Conservation (phyloP, 805 yeast species). For the Lipomyces starkeyi region DNA sequence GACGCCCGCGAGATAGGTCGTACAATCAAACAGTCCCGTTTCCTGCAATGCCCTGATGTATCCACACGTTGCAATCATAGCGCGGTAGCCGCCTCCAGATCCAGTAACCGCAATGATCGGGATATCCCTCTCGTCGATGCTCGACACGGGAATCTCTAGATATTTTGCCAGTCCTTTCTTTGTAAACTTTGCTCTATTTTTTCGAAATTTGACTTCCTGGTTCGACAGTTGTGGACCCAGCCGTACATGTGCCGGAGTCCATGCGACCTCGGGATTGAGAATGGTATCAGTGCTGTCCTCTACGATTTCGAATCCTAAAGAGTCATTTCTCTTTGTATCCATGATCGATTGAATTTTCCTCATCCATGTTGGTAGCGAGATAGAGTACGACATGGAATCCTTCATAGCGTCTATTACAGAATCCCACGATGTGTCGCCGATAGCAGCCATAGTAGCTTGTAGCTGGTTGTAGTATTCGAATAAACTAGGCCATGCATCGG, state of each 20-base stretch:
- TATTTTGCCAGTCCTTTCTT: conserved; percentile 34
- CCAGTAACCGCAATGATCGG: conserved; percentile 40
- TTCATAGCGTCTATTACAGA: conserved; percentile 1
- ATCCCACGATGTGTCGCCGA: not conserved
- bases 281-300: conserved; percentile 24
- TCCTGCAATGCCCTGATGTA: conserved; percentile 34
- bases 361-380: conserved; percentile 21
- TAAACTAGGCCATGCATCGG: not conserved
- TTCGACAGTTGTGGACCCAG: conserved; percentile 28
- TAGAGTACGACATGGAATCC: conserved; percentile 7
- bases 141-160: conserved; percentile 27
- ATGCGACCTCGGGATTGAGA: conserved; percentile 37
- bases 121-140: conserved; percentile 38
- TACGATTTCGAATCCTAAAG: conserved; percentile 35
- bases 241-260: conserved; percentile 37
- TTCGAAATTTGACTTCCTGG: conserved; percentile 33
- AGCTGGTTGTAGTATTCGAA: not conserved
- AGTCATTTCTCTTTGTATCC: conserved; percentile 23
- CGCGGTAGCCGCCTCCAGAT: conserved; percentile 42
- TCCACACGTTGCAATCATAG: conserved; percentile 39
- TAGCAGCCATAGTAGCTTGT: not conserved
- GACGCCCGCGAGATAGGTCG: conserved; percentile 40
- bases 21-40: conserved; percentile 39
- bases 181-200: conserved; percentile 24
- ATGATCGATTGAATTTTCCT: conserved; percentile 26